Conservation (phyloP, 169 alveolate species). For the Besnoitia besnoiti region DNA sequence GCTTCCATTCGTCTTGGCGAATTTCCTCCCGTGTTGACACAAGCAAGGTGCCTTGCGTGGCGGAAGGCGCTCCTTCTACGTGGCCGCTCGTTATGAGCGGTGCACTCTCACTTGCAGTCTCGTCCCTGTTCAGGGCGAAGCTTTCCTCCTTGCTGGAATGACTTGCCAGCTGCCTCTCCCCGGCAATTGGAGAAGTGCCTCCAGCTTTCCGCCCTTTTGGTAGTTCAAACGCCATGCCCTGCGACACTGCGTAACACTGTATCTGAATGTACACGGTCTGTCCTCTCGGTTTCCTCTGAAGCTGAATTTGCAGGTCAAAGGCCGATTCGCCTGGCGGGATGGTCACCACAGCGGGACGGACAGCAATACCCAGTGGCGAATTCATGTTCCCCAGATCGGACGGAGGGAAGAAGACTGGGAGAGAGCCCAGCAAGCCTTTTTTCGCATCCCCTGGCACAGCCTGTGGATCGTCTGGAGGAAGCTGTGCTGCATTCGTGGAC, state of each 20-base stretch:
- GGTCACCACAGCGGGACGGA: background rate
- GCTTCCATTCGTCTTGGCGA: background rate
- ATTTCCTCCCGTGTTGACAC: background rate
- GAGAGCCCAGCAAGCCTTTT: background rate
- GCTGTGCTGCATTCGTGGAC: background rate
- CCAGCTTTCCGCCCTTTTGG: no score
- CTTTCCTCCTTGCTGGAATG: no score
- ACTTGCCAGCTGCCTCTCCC: no score
- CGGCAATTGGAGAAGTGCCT: no score
- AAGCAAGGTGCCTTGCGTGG: background rate
- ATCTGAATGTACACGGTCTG: background rate
- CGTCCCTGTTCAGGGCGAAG: background rate
- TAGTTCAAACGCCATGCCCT: background rate
- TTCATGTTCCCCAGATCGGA: background rate
- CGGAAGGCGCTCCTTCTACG: background rate
- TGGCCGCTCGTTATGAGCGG: background rate
- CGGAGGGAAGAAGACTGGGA: background rate
- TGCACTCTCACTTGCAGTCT: background rate
- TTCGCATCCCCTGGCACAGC: background rate
- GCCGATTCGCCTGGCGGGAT: background rate
- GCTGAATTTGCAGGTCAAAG: background rate
- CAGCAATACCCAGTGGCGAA: background rate
- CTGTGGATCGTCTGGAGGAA: background rate
- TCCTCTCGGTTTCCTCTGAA: background rate
- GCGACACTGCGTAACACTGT: background rate